phyloP scores from a whole-genome alignment of 495 filamentous ascomycete genomes.

The Neurospora africana region DNA sequence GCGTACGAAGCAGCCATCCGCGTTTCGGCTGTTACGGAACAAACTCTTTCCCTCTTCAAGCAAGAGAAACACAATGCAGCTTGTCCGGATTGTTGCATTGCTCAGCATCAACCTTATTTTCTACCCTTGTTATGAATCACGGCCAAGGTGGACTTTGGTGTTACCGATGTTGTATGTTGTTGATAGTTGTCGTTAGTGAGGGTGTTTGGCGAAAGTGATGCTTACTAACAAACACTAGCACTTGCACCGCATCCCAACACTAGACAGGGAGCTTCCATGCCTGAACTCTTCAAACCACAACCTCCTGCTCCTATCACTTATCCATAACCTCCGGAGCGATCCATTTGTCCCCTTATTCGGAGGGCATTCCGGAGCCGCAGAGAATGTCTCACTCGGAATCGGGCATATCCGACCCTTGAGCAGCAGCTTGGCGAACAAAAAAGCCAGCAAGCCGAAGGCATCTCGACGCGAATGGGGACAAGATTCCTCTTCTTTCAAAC shows the following conservation, averaged over 20 bases:
- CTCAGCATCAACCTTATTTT: neutral
- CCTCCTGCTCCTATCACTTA: neutral
- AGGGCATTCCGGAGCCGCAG: neutral
- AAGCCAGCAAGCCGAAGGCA: neutral
- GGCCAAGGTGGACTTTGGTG: neutral
- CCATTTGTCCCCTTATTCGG: no score
- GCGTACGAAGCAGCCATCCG: neutral
- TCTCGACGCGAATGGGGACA: neutral
- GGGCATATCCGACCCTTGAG: neutral
- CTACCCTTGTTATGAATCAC: neutral
- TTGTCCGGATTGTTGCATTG: neutral
- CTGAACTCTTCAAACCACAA: neutral
- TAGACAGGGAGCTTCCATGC: neutral
- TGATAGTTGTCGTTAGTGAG: neutral
- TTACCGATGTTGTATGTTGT: neutral
- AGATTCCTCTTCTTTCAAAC: neutral
- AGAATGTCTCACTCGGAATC: neutral
- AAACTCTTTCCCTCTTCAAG: neutral
- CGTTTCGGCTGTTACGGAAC: neutral
- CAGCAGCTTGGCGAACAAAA: neutral
- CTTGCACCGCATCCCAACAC: neutral
- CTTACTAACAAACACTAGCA: neutral
- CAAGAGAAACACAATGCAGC: neutral
- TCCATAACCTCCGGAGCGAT: neutral
- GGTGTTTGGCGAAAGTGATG: neutral